Conservation (phyloP, 2,329 filamentous ascomycete species). For the Parascedosporium putredinis region DNA sequence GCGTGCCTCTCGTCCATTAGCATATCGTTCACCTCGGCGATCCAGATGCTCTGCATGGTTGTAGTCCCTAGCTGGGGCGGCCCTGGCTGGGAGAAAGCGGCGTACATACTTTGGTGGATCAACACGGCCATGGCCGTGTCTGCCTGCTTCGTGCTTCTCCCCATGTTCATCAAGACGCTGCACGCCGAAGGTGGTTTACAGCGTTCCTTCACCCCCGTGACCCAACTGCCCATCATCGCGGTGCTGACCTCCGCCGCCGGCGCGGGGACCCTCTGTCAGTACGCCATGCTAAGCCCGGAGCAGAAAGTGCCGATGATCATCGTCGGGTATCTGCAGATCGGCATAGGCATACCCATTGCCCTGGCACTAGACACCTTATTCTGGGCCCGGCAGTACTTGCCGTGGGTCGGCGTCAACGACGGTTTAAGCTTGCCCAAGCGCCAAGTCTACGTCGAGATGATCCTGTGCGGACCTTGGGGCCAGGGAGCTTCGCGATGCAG, state of each 20-base stretch:
- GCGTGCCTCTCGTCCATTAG: constrained; percentile 26
- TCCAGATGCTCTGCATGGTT: constrained; percentile 16
- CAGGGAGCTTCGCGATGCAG: constrained; percentile 28
- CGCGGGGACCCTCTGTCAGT: constrained; percentile 22
- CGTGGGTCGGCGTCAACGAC: constrained; percentile 6
- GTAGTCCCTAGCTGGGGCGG: constrained; percentile 11
- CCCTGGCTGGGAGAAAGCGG: constrained; percentile 16
- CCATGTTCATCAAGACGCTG: constrained; percentile 24
- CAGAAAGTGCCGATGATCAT: constrained; percentile 27
- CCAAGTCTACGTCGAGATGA: constrained; percentile 25
- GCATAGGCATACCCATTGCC: constrained; percentile 21
- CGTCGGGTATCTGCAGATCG: constrained; percentile 27
- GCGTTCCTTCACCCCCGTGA: constrained; percentile 21
- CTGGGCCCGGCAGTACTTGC: constrained; percentile 21
- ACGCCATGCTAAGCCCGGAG: constrained; percentile 15
- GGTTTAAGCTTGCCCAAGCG: neutral
- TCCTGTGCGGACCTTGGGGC: constrained; percentile 27
- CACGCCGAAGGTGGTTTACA: constrained; percentile 19
- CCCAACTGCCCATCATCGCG: constrained; percentile 27
- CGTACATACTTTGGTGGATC: constrained; percentile 31
- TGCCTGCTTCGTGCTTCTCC: constrained; percentile 22
- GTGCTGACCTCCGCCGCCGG: constrained; percentile 28
- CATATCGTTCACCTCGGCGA: constrained; percentile 21
- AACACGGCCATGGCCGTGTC: constrained; percentile 21
- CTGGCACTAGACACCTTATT: constrained; percentile 22